Conservation (phyloP, 805 yeast species). For the Kregervanrija pseudodelftensis region DNA sequence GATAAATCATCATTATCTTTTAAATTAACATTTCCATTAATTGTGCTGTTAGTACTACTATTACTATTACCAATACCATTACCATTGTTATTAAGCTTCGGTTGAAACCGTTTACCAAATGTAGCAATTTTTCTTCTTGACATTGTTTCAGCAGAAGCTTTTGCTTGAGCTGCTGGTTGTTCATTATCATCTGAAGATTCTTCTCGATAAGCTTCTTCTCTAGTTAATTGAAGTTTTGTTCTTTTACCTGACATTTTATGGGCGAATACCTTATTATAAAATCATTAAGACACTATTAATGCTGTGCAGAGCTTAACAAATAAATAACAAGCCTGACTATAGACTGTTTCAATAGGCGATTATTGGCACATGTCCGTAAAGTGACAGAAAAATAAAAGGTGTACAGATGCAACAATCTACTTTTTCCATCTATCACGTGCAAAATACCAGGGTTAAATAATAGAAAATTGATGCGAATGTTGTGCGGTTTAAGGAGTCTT, state of each 20-base stretch:
- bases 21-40: slow-evolving; percentile 31
- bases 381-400: no score
- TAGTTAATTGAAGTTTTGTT: slow-evolving; percentile 51
- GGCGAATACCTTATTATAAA: slow-evolving; percentile 10
- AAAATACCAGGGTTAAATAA: no score
- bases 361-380: no score
- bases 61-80: no score
- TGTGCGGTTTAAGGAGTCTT: no score
- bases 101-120: slow-evolving; percentile 8
- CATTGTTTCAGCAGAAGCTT: slow-evolving; percentile 56
- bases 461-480: no score
- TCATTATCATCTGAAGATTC: slow-evolving; percentile 32
- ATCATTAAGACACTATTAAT: slow-evolving; percentile 34
- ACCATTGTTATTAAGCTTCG: no score
- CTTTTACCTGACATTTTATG: slow-evolving; percentile 37
- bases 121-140: slow-evolving; percentile 60
- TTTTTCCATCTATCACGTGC: no score
- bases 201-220: slow-evolving; percentile 34
- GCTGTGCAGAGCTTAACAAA: background rate
- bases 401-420: no score
- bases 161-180: slow-evolving; percentile 26
- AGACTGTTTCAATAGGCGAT: no score
- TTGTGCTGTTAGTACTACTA: no score
- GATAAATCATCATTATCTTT: slow-evolving; percentile 5
- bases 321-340: no score